Percentiles rank a stretch among this genome's conserved stretches.
These are phyloP conservation scores for Didymella sp. DNA, from an alignment of 2,329 filamentous ascomycete species.

Conservation along the genomic window DNA sequence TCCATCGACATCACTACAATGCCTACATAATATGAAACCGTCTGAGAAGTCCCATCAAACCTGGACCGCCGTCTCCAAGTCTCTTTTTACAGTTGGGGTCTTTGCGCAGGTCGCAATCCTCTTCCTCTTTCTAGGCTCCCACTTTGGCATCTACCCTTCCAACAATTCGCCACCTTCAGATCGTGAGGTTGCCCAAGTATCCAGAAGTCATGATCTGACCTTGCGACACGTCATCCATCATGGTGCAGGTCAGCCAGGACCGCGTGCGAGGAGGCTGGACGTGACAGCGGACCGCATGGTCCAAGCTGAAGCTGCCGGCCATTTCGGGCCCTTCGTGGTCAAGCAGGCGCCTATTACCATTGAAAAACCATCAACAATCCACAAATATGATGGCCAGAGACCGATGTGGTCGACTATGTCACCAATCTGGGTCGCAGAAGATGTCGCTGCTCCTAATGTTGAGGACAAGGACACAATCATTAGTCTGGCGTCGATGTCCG, in stretches of 20 bases:
- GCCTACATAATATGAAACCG: constrained; percentile 31
- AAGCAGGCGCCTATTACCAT: constrained; percentile 40
- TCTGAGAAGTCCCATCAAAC: constrained; percentile 20
- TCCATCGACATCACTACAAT: constrained; percentile 21
- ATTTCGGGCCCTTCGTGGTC: constrained; percentile 42
- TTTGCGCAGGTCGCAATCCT: constrained; percentile 35
- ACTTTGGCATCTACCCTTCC: constrained; percentile 15
- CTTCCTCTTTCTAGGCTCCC: constrained; percentile 25
- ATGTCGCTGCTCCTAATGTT: constrained; percentile 42
- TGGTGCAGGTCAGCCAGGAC: constrained; percentile 44
- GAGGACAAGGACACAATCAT: constrained; percentile 45
- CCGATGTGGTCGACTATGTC: constrained; percentile 43
- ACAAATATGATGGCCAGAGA: constrained; percentile 30
- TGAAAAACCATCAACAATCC: constrained; percentile 32
- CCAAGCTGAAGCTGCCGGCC: constrained; percentile 30
- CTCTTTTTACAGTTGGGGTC: constrained; percentile 24
- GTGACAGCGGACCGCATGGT: constrained; percentile 35
- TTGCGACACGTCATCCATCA: constrained; percentile 46
- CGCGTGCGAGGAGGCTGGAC: constrained; percentile 44
- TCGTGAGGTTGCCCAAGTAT: constrained; percentile 7
- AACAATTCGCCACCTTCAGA: constrained; percentile 17
- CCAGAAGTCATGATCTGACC: constrained; percentile 25
- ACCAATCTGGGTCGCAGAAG: constrained; percentile 39
- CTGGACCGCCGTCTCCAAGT: constrained; percentile 24
- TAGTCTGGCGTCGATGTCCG: constrained; percentile 47